Conservation (phyloP, 1,139 yeast genomes). For the Lodderomyces metapsilosis region DNA sequence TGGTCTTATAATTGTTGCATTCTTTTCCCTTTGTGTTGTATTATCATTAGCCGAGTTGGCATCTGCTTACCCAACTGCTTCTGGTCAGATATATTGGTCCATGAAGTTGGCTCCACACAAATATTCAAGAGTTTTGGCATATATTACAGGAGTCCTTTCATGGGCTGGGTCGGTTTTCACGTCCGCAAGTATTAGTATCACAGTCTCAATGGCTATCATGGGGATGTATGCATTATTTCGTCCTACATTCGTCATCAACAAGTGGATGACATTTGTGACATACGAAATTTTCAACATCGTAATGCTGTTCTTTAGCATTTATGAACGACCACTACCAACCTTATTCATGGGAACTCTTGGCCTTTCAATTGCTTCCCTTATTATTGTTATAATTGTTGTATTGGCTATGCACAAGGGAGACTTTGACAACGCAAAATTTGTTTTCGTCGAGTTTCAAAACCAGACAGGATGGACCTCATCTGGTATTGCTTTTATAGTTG, state of each 20-base stretch:
- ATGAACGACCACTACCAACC: conserved; percentile 55
- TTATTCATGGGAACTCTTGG: conserved; percentile 55
- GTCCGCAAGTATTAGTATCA: conserved; percentile 59
- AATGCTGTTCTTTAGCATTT: conserved; percentile 52
- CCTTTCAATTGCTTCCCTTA: conserved; percentile 52
- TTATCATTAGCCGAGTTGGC: conserved; percentile 47
- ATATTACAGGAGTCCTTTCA: conserved; percentile 53
- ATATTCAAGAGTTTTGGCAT: conserved; percentile 45
- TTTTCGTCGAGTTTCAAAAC: conserved; percentile 59
- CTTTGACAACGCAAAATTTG: conserved; percentile 57
- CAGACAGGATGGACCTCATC: conserved; percentile 63
- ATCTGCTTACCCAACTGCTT: conserved; percentile 58
- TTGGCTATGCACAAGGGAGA: conserved; percentile 51
- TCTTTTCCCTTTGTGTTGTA: conserved; percentile 37
- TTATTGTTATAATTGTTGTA: conserved; percentile 55
- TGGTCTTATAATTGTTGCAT: conserved; percentile 62
- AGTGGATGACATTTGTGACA: conserved; percentile 61
- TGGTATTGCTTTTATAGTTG: conserved; percentile 66
- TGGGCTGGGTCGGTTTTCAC: conserved; percentile 59
- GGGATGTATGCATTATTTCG: conserved; percentile 53
- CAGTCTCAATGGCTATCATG: conserved; percentile 46
- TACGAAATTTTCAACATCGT: conserved; percentile 41
- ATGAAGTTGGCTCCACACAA: conserved; percentile 50
- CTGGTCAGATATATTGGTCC: conserved; percentile 66
- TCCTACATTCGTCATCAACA: conserved; percentile 42